Evolutionary conservation across 176 grass and related monocot genomes (phyloP), one percentile per base, ranked within the genome.

Genomic region (Urochloa ruziziensis): DNA sequence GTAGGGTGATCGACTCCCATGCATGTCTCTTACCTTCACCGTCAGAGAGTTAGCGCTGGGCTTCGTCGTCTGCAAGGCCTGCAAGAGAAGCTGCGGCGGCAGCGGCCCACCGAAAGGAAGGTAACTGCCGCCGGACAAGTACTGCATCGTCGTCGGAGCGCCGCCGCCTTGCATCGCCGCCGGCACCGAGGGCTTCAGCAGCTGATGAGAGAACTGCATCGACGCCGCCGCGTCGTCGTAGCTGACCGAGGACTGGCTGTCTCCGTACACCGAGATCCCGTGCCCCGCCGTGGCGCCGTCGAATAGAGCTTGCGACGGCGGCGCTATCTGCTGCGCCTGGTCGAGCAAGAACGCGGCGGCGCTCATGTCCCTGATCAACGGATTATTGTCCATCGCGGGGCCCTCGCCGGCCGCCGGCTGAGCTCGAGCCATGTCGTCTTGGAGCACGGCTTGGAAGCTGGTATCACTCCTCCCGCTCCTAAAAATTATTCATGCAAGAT

Each of bases 391-490:
- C 60, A 87, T 83, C 49, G 78, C 30, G 27, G 0, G 13, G 60
- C 7, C 7, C 39, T 52, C 70, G n/a, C 49, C 40, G 21, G 27
- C 62, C 0, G 62, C 40, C 39, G 74, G 17, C 42, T 59, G 77
- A 67, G 80, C 37, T 74, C 82, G 59, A n/a, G 39, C 59, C 82
- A 42, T 61, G 9, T 75, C 87, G 40, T 89, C 89, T n/a, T 83
- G 84, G 35, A 87, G 80, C 79, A 87, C 68, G 67, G 80, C 84
- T 34, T 80, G 80, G 33, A 90, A 78, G 74, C 84, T 87, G 24
- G 84, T 44, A 40, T 90, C 84, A n/a, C 59, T 79, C 77, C 84
- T 90, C 60, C 89, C 84, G 49, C 68, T 90, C 80, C 89, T 90
- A n/a, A 59, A 61, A 58, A 47, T 40, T 40, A 70, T 1, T 60